These are phyloP conservation scores for Claviceps purpurea DNA, from an alignment of 2,329 filamentous ascomycete species.

Conservation along the genomic window DNA sequence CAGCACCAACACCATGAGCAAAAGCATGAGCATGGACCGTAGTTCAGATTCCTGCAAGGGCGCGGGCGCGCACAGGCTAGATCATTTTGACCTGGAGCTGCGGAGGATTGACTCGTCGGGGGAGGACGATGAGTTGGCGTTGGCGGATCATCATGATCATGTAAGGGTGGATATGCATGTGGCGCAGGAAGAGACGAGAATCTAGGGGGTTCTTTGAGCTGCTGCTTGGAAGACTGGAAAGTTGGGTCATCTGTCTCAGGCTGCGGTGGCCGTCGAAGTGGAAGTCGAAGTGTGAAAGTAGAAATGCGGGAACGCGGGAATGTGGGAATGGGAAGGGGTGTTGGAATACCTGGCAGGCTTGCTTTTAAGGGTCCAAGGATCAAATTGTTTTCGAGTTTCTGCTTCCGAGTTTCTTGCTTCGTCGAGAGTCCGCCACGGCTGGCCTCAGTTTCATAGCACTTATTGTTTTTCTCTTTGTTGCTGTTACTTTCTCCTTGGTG, in stretches of 20 bases:
- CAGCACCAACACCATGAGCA: too few species aligned
- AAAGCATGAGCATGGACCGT: too few species aligned
- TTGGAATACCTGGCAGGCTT: not conserved
- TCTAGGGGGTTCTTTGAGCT: conserved; percentile 12
- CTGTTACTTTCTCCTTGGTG: not conserved
- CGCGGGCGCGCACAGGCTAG: conserved; percentile 4
- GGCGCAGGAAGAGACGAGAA: conserved; percentile 18
- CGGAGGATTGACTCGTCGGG: conserved; percentile 15
- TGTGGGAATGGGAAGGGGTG: not conserved
- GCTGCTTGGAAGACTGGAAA: too few species aligned
- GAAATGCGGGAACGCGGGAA: too few species aligned
- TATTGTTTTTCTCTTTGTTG: not conserved
- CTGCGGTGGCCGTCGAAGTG: too few species aligned
- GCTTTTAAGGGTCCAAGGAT: not conserved
- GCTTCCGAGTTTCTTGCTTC: too few species aligned
- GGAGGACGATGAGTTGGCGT: not conserved
- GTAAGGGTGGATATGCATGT: conserved; percentile 13
- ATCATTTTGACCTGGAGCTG: conserved; percentile 20
- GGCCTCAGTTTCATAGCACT: not conserved
- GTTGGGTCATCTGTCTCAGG: not conserved
- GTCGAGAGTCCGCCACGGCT: not conserved
- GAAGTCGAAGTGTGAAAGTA: too few species aligned
- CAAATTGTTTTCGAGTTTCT: too few species aligned
- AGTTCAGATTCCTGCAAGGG: not conserved
- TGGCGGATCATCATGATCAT: not conserved